phyloP scores from a whole-genome alignment of 2,329 filamentous ascomycete species.

The Trichophyton rubrum region DNA sequence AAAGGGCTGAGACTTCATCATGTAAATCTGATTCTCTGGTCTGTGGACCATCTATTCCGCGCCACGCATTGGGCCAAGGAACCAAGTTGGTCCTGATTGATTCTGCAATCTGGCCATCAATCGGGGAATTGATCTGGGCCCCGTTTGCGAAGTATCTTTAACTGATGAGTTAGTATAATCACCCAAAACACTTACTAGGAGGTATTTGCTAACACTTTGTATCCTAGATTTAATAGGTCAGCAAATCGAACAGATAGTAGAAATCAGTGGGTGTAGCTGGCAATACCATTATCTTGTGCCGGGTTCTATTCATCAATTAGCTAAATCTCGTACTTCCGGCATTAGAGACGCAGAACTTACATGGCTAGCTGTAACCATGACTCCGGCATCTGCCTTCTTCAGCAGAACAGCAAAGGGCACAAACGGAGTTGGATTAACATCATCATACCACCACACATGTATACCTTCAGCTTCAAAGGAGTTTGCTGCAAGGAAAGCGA shows the following conservation, averaged over 20 bases:
- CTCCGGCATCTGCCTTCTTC: slow-evolving; percentile 43
- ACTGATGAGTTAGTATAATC: slow-evolving; percentile 15
- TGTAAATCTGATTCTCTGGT: slow-evolving; percentile 21
- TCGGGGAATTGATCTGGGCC: slow-evolving; percentile 53
- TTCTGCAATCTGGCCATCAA: slow-evolving; percentile 46
- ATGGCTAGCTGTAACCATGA: slow-evolving; percentile 56
- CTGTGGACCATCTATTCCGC: slow-evolving; percentile 35
- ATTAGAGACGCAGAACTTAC: slow-evolving; percentile 19
- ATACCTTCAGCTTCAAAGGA: slow-evolving; percentile 48
- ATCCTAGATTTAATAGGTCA: slow-evolving; percentile 28
- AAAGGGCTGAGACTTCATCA: slow-evolving; percentile 19
- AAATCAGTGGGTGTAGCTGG: not conserved
- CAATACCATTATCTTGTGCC: slow-evolving; percentile 45
- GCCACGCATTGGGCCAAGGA: slow-evolving; percentile 35
- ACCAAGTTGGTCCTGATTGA: slow-evolving; percentile 45
- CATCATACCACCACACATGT: slow-evolving; percentile 48
- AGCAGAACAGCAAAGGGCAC: slow-evolving; percentile 49
- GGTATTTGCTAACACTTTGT: slow-evolving; percentile 42
- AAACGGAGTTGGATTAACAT: slow-evolving; percentile 46
- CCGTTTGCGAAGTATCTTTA: slow-evolving; percentile 48
- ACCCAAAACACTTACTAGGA: not conserved
- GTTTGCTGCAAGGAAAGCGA: slow-evolving; percentile 48
- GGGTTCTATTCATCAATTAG: slow-evolving; percentile 36
- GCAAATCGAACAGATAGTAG: not conserved
- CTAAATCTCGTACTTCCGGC: not conserved